Evolutionary conservation across 495 filamentous ascomycete genomes (phyloP).

Genomic region (Penicillium longicatenatum): DNA sequence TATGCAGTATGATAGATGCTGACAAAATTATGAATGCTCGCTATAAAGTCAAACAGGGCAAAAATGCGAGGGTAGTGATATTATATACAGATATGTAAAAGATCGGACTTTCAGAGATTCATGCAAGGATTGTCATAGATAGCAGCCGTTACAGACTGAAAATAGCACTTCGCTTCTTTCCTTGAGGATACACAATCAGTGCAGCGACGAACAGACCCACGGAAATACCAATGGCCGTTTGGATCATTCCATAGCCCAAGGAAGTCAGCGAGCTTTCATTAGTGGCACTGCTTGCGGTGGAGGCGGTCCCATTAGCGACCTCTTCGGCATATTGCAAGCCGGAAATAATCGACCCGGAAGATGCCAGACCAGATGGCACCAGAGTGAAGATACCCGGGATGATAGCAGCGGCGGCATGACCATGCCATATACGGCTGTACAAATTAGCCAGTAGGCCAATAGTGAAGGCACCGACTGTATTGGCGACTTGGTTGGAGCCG

Average conservation of each 20-base stretch:
- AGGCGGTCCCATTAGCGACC: conserved; percentile 43
- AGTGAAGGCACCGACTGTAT: conserved; percentile 77
- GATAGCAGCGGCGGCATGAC: conserved; percentile 80
- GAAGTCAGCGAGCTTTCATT: conserved; percentile 24
- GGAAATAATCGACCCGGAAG: conserved; percentile 74
- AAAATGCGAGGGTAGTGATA: background rate
- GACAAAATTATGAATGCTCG: background rate
- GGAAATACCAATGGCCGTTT: conserved; percentile 86
- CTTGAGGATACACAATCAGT: conserved; percentile 76
- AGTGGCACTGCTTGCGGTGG: conserved; percentile 3
- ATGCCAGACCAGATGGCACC: conserved; percentile 83
- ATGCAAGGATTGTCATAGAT: background rate
- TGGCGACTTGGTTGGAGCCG: conserved; percentile 72
- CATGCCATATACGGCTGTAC: conserved; percentile 76
- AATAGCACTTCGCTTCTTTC: conserved; percentile 80
- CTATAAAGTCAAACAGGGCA: background rate
- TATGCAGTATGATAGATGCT: background rate
- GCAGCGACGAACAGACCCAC: conserved; percentile 82
- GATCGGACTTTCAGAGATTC: background rate
- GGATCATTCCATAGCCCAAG: conserved; percentile 72
- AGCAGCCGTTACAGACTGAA: conserved; percentile 65
- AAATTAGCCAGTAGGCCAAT: conserved; percentile 84
- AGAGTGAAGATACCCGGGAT: conserved; percentile 93
- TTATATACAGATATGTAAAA: background rate
- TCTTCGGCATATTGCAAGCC: conserved; percentile 75